These are phyloP conservation scores for Naganishia onofrii DNA, from an alignment of 768 basidiomycete species.

Conservation along the genomic window DNA sequence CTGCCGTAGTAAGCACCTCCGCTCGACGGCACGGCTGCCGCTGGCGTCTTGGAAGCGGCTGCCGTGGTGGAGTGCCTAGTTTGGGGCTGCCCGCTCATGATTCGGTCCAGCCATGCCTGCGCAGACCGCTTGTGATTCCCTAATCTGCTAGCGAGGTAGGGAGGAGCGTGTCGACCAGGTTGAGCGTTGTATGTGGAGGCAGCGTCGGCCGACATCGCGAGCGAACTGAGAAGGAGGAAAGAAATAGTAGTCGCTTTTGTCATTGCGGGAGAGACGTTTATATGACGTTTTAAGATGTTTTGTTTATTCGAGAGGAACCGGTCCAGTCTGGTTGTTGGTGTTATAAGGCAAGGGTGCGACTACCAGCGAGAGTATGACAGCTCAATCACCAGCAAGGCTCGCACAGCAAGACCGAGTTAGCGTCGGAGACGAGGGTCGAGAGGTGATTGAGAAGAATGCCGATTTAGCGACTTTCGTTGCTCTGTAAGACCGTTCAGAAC, in stretches of 20 bases:
- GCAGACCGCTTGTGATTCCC: slow-evolving; percentile 32
- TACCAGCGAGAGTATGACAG: slow-evolving; percentile 20
- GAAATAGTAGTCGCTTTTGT: slow-evolving; percentile 14
- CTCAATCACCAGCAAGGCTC: slow-evolving; percentile 6
- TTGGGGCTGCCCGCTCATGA: background rate
- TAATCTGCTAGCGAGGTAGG: slow-evolving; percentile 40
- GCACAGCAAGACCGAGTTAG: slow-evolving; percentile 16
- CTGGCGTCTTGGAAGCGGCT: slow-evolving; percentile 21
- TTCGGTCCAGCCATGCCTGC: slow-evolving; percentile 5
- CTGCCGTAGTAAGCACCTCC: slow-evolving; percentile 38
- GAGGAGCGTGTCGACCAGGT: slow-evolving; percentile 49
- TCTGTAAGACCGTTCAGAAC: no score
- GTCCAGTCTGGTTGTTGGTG: background rate
- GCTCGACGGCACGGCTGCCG: slow-evolving; percentile 1
- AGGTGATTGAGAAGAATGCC: no score
- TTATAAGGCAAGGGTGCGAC: background rate
- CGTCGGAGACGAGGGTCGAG: background rate
- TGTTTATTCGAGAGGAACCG: slow-evolving; percentile 1
- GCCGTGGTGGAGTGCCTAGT: background rate
- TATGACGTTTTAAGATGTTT: background rate
- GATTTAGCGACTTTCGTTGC: no score
- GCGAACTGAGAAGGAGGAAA: slow-evolving; percentile 2
- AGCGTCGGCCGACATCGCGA: background rate
- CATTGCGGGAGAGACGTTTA: background rate
- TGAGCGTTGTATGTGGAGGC: slow-evolving; percentile 13